A percentile compares a stretch with the other conserved stretches of the same genome.
These are phyloP conservation scores for Dryadomyces sulphureus DNA, from an alignment of 2,329 filamentous ascomycete species.

Conservation along the genomic window DNA sequence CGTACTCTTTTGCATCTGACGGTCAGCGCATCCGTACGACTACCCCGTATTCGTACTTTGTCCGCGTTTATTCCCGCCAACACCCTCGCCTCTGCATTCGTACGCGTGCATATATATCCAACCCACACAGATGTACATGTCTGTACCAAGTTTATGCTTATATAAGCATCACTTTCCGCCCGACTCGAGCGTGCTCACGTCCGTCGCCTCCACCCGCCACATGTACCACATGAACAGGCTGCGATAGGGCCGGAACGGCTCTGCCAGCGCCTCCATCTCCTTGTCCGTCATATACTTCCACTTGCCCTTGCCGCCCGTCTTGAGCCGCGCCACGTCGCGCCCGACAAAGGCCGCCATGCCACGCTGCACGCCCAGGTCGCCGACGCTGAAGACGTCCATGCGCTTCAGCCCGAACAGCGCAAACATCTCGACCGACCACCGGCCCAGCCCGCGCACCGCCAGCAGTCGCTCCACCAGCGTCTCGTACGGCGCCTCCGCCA, in stretches of 20 bases:
- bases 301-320: constrained; percentile 69
- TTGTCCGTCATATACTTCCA: constrained; percentile 97
- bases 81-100: neutral
- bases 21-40: no score
- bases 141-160: neutral
- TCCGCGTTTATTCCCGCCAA: no score
- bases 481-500: constrained; percentile 57
- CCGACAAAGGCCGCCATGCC: constrained; percentile 85
- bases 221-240: constrained; percentile 98
- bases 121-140: neutral
- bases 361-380: constrained; percentile 85
- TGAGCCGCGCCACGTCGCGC: constrained; percentile 70
- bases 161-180: no score
- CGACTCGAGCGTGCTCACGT: constrained; percentile 42
- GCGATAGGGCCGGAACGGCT: constrained; percentile 72
- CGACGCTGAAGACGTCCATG: constrained; percentile 83
- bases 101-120: neutral
- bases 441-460: constrained; percentile 73
- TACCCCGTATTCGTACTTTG: no score
- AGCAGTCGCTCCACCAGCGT: constrained; percentile 71
- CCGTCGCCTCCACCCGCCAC: constrained; percentile 76
- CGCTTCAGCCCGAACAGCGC: constrained; percentile 89
- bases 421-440: constrained; percentile 97
- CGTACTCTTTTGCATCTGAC: neutral
- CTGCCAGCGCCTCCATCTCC: constrained; percentile 76